Evolutionary conservation across 1,284 basidiomycete genomes (phyloP).

Genomic region (Leccinum pallidistipes): DNA sequence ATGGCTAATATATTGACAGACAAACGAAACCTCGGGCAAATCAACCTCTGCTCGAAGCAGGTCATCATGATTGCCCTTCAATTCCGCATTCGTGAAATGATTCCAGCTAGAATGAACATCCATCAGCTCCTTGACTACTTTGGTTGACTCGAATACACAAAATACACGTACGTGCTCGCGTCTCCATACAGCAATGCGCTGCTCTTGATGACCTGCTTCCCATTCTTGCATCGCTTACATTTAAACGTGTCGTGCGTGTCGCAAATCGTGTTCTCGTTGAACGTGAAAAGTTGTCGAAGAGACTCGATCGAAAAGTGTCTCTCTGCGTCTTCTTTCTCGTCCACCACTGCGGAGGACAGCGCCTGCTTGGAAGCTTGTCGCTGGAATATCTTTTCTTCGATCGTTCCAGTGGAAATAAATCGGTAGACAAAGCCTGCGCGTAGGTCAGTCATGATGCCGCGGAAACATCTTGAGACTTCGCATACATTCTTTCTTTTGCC

Average conservation of each 20-base stretch:
- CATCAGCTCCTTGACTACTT: slow-evolving; percentile 3
- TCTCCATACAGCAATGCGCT: slow-evolving; percentile 95
- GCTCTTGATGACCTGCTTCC: slow-evolving; percentile 82
- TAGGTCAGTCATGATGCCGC: slow-evolving; percentile 4
- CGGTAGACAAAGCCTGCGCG: slow-evolving; percentile 90
- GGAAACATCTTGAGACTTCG: not conserved
- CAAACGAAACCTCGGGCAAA: slow-evolving; percentile 83
- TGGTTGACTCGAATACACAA: not conserved
- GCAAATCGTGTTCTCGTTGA: slow-evolving; percentile 85
- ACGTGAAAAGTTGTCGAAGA: slow-evolving; percentile 89
- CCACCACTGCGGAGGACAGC: slow-evolving; percentile 95
- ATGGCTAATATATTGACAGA: slow-evolving; percentile 91
- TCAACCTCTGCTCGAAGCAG: slow-evolving; percentile 36
- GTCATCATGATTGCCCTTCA: slow-evolving; percentile 42
- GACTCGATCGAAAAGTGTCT: slow-evolving; percentile 94
- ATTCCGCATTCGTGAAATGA: slow-evolving; percentile 83
- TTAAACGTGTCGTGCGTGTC: slow-evolving; percentile 91
- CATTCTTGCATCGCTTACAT: slow-evolving; percentile 92
- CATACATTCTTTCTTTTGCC: slow-evolving; percentile 98
- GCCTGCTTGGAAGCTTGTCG: slow-evolving; percentile 96
- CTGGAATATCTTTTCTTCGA: slow-evolving; percentile 99
- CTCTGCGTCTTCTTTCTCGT: slow-evolving; percentile 95
- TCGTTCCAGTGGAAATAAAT: slow-evolving; percentile 96
- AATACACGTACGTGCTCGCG: slow-evolving; percentile 82
- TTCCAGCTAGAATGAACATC: slow-evolving; percentile 82